Evolutionary conservation across 805 yeast genomes (phyloP).

Genomic region (Hanseniaspora thailandica): DNA sequence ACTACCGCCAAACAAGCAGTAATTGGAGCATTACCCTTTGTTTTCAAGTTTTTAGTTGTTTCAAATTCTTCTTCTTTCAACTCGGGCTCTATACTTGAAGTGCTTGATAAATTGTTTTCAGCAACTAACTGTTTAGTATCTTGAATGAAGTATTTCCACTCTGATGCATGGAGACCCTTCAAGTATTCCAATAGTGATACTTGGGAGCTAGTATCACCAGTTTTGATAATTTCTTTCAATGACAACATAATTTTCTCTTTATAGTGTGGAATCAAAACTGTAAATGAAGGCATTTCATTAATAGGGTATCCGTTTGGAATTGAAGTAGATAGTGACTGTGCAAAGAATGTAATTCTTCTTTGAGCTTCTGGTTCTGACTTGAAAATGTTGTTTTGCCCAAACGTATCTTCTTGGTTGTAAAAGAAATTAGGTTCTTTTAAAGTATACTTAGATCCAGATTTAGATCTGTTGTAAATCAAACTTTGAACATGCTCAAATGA

Average conservation of each 20-base stretch:
- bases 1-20: slow-evolving; percentile 67
- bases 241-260: slow-evolving; percentile 86
- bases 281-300: slow-evolving; percentile 98
- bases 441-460: slow-evolving; percentile 94
- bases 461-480: slow-evolving; percentile 90
- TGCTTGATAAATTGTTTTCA: slow-evolving; percentile 35
- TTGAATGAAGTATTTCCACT: slow-evolving; percentile 94
- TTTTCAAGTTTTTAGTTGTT: slow-evolving; percentile 58
- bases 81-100: slow-evolving; percentile 5
- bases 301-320: slow-evolving; percentile 98
- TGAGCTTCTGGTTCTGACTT: slow-evolving; percentile 96
- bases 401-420: slow-evolving; percentile 90
- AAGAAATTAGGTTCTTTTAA: slow-evolving; percentile 98
- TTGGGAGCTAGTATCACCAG: slow-evolving; percentile 92
- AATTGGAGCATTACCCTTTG: slow-evolving; percentile 81
- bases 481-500: slow-evolving; percentile 98
- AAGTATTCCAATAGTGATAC: slow-evolving; percentile 87
- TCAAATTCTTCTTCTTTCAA: slow-evolving; percentile 25
- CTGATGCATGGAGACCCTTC: slow-evolving; percentile 89
- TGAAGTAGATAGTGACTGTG: slow-evolving; percentile 96
- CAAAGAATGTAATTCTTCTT: slow-evolving; percentile 98
- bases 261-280: slow-evolving; percentile 93
- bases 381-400: slow-evolving; percentile 91
- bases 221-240: slow-evolving; percentile 90
- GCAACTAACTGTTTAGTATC: slow-evolving; percentile 93